Conservation (phyloP, 2,329 filamentous ascomycete genomes). For the Apiospora koreana region DNA sequence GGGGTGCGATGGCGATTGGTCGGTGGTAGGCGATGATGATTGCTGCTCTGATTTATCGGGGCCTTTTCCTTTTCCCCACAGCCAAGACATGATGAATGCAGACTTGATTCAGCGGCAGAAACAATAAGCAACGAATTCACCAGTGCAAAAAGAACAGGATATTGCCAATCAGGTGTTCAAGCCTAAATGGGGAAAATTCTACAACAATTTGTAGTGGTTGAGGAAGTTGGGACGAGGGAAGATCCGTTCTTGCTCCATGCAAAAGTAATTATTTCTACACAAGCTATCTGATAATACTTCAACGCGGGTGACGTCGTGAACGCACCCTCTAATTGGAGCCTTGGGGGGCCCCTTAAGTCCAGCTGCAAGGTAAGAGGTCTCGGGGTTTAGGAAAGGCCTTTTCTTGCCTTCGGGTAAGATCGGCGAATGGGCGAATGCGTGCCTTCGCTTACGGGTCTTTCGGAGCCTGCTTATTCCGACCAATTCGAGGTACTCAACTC, state of each 20-base stretch:
- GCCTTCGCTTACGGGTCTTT: not conserved
- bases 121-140: not conserved
- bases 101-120: not conserved
- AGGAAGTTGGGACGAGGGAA: not conserved
- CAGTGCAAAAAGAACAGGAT: not conserved
- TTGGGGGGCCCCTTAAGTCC: not conserved
- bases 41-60: conserved; percentile 23
- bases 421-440: not conserved
- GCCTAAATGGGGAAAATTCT: not conserved
- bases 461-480: conserved; percentile 3
- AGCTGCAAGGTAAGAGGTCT: not conserved
- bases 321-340: not conserved
- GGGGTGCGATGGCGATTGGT: conserved; percentile 16
- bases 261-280: not conserved
- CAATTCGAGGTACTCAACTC: not conserved
- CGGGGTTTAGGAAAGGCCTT: not conserved
- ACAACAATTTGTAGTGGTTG: not conserved
- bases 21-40: conserved; percentile 19
- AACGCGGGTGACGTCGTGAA: not conserved
- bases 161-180: not conserved
- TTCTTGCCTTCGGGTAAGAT: not conserved
- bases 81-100: conserved; percentile 24
- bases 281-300: not conserved
- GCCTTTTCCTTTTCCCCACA: conserved; percentile 33
- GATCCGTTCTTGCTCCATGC: not conserved